Evolutionary conservation across 176 grass and related monocot species (phyloP), one percentile per base, ranked within the genome.

Genomic region (Oryza nivara): DNA sequence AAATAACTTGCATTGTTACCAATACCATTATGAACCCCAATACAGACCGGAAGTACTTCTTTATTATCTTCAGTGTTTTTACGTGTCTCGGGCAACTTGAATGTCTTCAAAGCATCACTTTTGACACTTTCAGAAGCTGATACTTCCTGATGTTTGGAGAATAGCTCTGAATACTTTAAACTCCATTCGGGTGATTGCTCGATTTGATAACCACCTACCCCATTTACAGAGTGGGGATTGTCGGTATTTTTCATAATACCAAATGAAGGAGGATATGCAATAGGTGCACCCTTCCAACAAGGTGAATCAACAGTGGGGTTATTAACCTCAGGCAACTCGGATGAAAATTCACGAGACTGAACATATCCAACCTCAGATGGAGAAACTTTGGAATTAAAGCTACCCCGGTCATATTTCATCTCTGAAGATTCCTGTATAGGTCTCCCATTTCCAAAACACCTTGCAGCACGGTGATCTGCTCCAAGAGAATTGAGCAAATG

Each of bases 221-320:
- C 77, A 61, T 76, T 77, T 20, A 49, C 30, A 1, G 15, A 25
- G 64, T 17, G 44, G 64, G 69, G 61, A 38, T 43, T 28, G 61
- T 75, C 68, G 77, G 76, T 82, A 65, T 84, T 90, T 79, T 76
- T 80, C 7, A 77, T 74, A 44, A 64, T 68, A 68, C 64, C 70
- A 86, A 91, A 93, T 30, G 86, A 56, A 85, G 83, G 51, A 60
- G 80, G 70, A 36, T 70, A 83, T 20, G 82, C 30, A 13, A 67
- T 63, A 71, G 92, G 77, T 77, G 89, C 76, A 67, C 92, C 88
- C 74, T 93, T 93, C 92, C 92, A 93, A 85, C 92, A 93, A 60
- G 92, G 92, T 32, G 83, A 93, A 70, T 93, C 88, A 72, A 91
- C 88, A 76, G 28, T 80, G 48, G 80, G 89, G 74, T 86, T 86